Conservation (phyloP, 2,329 filamentous ascomycete species). For the Hymenoscyphus linearis region DNA sequence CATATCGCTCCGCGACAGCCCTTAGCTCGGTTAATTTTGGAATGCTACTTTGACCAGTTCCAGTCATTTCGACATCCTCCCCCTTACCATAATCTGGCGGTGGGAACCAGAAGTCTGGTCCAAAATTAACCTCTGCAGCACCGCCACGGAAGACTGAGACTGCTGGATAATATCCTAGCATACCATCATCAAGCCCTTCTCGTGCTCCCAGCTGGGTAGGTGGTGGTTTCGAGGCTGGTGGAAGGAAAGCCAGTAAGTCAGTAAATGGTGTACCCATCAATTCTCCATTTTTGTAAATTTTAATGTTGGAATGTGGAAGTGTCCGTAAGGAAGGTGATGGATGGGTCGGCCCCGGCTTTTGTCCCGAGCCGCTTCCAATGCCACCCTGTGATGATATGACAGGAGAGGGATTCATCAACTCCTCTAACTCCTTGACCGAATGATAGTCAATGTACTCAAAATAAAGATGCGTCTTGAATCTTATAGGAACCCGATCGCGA, state of each 20-base stretch:
- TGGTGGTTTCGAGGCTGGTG: slow-evolving; percentile 75
- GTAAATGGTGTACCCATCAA: slow-evolving; percentile 84
- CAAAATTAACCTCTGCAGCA: slow-evolving; percentile 89
- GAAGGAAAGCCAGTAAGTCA: slow-evolving; percentile 83
- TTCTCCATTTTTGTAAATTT: slow-evolving; percentile 87
- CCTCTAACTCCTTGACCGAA: slow-evolving; percentile 80
- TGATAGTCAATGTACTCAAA: slow-evolving; percentile 93
- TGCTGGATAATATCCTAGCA: slow-evolving; percentile 92
- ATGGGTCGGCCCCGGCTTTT: slow-evolving; percentile 66
- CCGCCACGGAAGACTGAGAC: slow-evolving; percentile 90
- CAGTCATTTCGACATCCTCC: slow-evolving; percentile 45
- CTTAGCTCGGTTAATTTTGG: slow-evolving; percentile 37
- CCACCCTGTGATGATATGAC: slow-evolving; percentile 36
- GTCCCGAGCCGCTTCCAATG: slow-evolving; percentile 34
- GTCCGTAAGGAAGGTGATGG: slow-evolving; percentile 71
- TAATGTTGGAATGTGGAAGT: slow-evolving; percentile 78
- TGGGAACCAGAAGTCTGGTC: slow-evolving; percentile 86
- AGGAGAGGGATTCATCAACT: slow-evolving; percentile 67
- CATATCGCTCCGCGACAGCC: slow-evolving; percentile 72
- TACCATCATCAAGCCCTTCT: slow-evolving; percentile 86
- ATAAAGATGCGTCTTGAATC: slow-evolving; percentile 88
- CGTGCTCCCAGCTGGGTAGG: slow-evolving; percentile 64
- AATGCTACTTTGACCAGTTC: slow-evolving; percentile 31
- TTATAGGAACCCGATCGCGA: slow-evolving; percentile 89
- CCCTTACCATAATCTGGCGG: slow-evolving; percentile 52